Base-by-base conservation (phyloP, 352 stramenopile species). In the Phytophthora sansomeana region DNA sequence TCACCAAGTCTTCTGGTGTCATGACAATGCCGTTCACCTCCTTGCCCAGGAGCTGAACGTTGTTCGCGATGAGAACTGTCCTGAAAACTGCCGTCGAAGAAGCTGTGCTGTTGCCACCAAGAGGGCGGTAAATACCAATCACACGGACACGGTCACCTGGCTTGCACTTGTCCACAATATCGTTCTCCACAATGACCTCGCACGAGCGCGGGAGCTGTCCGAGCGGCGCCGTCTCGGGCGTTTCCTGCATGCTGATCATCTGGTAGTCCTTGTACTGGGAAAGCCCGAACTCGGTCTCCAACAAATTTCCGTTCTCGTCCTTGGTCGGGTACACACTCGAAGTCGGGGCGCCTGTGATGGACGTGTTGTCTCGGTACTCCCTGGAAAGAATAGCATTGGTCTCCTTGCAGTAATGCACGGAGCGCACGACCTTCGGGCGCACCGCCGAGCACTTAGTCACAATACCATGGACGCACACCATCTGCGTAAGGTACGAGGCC, bases 201-300 rank as follows among this genome's bases (percentile, higher is more conserved):
- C 99, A 97, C 0, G 92, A 98, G 6, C 98, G 86, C 9, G 98
- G 98, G 10, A 99, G 77, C 74, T 99, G 97, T 51, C 88, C 98
- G 71, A 90, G 98, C 9, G 98, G 98, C 6, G 97, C 97, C 6
- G 92, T 92, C 83, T 99, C 98, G 10, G 85, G 83, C 0, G 83
- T 91, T 54, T 95, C 89, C 71, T 96, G 87, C 77, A 96, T 95
- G 62, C 77, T 95, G 48, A 96, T 71, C 59, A 93, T 81, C 85
- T 99, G 98, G 74, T 99, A 97, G 72, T 99, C 98, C 69, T 99
- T 99, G 86, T 99, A 99, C 62, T 95, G 83, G 28, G 87, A 98
- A 0, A 99, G 86, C 0, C 98, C 98, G 66, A 98, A 99, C 73
- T 99, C 98, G 0, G 97, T 99, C 77, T 99, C 97, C 17, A 99